phyloP scores from a whole-genome alignment of 163 green algal genomes.

The Scenedesmus sp. region DNA sequence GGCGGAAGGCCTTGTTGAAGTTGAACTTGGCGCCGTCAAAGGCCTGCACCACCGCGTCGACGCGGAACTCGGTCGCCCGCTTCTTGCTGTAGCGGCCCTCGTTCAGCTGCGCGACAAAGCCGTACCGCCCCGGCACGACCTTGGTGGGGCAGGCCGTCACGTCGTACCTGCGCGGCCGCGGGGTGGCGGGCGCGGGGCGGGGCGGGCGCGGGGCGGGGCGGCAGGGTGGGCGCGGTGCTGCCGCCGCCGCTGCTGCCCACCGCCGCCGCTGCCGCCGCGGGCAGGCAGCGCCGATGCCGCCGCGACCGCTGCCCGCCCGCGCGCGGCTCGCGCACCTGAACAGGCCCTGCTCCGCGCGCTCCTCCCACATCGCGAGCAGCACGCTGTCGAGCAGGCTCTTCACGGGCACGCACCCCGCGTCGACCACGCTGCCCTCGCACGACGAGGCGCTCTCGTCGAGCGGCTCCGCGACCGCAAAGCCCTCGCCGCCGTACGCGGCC shows the following conservation, averaged over 20 bases:
- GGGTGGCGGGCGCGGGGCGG: constrained; percentile 8
- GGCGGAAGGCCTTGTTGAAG: constrained; percentile 82
- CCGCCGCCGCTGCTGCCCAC: too few relatives aligned
- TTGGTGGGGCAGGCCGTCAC: constrained; percentile 90
- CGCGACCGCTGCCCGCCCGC: neutral
- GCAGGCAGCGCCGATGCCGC: neutral
- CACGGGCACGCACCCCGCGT: constrained; percentile 15
- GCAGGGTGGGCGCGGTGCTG: too few relatives aligned
- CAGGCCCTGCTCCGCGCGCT: constrained; percentile 80
- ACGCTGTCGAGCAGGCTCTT: constrained; percentile 70
- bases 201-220: too few relatives aligned
- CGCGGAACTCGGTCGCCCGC: constrained; percentile 94
- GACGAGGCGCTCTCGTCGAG: neutral
- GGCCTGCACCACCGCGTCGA: constrained; percentile 80
- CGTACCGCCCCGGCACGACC: constrained; percentile 81
- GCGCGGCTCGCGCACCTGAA: constrained; percentile 68
- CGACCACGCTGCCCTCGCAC: constrained; percentile 10
- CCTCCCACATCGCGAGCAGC: constrained; percentile 87
- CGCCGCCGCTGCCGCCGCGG: too few relatives aligned
- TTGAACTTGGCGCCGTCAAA: neutral
- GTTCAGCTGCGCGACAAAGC: constrained; percentile 98
- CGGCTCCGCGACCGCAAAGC: neutral
- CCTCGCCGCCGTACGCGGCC: constrained; percentile 2
- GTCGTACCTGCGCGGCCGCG: constrained; percentile 74
- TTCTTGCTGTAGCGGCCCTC: constrained; percentile 97